A percentile compares a stretch with the other conserved stretches of the same genome.
Conservation (phyloP, 2,329 filamentous ascomycete species). For the Stemphylium lycopersici region DNA sequence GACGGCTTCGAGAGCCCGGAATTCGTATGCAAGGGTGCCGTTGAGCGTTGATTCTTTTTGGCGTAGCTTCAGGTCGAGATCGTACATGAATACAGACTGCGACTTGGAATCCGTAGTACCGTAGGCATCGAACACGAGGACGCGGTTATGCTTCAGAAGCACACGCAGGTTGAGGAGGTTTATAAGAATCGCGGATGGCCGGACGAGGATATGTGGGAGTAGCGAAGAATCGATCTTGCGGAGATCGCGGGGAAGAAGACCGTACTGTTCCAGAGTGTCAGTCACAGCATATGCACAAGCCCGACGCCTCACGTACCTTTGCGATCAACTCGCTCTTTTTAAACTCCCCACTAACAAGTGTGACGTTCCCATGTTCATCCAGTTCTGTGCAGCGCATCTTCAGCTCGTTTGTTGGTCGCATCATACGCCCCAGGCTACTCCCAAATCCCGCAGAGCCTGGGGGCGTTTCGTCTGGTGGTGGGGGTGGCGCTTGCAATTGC, state of each 20-base stretch:
- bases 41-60: slow-evolving; percentile 69
- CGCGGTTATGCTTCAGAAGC: slow-evolving; percentile 91
- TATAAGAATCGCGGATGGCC: slow-evolving; percentile 89
- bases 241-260: slow-evolving; percentile 88
- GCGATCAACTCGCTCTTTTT: slow-evolving; percentile 97
- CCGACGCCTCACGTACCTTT: slow-evolving; percentile 63
- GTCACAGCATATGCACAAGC: neutral
- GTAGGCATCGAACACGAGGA: slow-evolving; percentile 95
- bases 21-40: slow-evolving; percentile 82
- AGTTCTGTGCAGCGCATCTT: slow-evolving; percentile 93
- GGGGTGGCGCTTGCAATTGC: slow-evolving; percentile 65
- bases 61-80: slow-evolving; percentile 88
- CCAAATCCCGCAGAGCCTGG: slow-evolving; percentile 48
- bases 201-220: slow-evolving; percentile 91
- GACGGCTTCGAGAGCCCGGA: slow-evolving; percentile 92
- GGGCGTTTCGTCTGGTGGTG: slow-evolving; percentile 63
- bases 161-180: slow-evolving; percentile 96
- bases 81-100: slow-evolving; percentile 97
- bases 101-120: slow-evolving; percentile 93
- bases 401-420: slow-evolving; percentile 83
- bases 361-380: slow-evolving; percentile 89
- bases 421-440: slow-evolving; percentile 66
- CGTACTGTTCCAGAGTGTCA: slow-evolving; percentile 67
- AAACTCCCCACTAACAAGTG: slow-evolving; percentile 92
- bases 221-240: slow-evolving; percentile 98